These are phyloP conservation scores for Bullera alba DNA, from an alignment of 768 basidiomycete species.

Conservation along the genomic window DNA sequence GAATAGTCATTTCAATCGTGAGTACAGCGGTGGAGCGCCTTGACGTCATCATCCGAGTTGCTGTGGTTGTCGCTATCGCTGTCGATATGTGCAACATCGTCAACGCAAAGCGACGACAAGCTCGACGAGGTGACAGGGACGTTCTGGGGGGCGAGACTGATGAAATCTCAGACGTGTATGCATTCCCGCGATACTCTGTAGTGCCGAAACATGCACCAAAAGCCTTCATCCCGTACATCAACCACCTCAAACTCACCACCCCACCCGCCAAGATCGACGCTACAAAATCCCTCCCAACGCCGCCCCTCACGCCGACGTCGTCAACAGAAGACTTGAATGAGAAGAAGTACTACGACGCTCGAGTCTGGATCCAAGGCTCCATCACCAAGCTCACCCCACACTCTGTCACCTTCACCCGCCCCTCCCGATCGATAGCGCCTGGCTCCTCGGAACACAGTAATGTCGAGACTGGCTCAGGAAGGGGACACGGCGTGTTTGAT, in stretches of 20 bases:
- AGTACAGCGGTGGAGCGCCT: no score
- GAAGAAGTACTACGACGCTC: not conserved
- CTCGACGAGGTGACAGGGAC: no score
- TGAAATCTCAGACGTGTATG: constrained; percentile 44
- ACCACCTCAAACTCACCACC: constrained; percentile 11
- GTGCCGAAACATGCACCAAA: constrained; percentile 36
- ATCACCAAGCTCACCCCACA: constrained; percentile 18
- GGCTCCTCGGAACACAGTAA: not conserved
- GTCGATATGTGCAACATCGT: no score
- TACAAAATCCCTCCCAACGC: constrained; percentile 10
- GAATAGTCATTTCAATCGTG: constrained; percentile 43
- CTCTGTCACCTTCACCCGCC: constrained; percentile 25
- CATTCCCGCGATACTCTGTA: constrained; percentile 44
- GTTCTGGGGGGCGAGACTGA: no score
- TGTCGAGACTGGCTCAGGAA: not conserved
- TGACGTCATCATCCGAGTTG: no score
- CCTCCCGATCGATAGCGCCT: not conserved
- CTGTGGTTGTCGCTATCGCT: no score
- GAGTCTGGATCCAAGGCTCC: constrained; percentile 18
- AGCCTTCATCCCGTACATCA: constrained; percentile 41
- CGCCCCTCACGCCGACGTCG: constrained; percentile 5
- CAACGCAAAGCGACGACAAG: no score
- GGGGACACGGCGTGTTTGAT: constrained; percentile 5
- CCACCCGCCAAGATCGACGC: constrained; percentile 3
- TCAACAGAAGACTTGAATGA: not conserved